These are phyloP conservation scores for Leccinum fibrillosum DNA, from an alignment of 768 basidiomycete genomes.

Conservation along the genomic window DNA sequence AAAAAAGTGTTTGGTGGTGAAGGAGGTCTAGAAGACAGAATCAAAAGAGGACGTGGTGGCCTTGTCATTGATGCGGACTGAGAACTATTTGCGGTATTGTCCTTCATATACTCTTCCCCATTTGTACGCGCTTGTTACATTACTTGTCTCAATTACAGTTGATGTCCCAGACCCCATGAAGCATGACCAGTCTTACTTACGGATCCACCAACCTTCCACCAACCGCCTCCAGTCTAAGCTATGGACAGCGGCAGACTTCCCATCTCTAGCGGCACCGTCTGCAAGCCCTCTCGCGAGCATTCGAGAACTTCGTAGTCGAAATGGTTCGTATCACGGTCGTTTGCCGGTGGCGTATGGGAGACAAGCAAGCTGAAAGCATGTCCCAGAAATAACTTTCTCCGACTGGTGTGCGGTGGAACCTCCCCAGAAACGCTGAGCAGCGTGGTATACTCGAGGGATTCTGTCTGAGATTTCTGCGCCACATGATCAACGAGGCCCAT, in stretches of 20 bases:
- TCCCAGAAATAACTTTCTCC: not conserved
- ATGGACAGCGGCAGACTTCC: not conserved
- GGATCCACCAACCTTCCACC: not conserved
- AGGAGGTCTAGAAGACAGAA: conserved; percentile 77
- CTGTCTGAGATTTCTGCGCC: not conserved
- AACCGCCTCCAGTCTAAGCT: not conserved
- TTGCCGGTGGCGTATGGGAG: not conserved
- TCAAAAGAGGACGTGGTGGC: conserved; percentile 67
- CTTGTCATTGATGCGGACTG: conserved; percentile 56
- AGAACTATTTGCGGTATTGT: conserved; percentile 7
- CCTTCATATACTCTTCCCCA: not conserved
- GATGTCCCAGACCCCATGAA: not conserved
- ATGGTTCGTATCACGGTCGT: not conserved
- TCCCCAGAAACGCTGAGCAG: not conserved
- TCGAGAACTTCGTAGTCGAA: not conserved
- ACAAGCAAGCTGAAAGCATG: not conserved
- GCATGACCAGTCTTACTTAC: not conserved
- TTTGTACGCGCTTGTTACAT: conserved; percentile 10
- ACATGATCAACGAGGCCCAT: not conserved
- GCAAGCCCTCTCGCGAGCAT: not conserved
- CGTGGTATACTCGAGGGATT: not conserved
- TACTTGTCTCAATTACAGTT: not conserved
- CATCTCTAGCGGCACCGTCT: not conserved
- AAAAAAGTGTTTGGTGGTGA: conserved; percentile 79
- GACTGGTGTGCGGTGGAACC: not conserved